Evolutionary conservation across 768 basidiomycete species (phyloP), one percentile per base, ranked within the genome.

Genomic region (Suillus tomentosus): DNA sequence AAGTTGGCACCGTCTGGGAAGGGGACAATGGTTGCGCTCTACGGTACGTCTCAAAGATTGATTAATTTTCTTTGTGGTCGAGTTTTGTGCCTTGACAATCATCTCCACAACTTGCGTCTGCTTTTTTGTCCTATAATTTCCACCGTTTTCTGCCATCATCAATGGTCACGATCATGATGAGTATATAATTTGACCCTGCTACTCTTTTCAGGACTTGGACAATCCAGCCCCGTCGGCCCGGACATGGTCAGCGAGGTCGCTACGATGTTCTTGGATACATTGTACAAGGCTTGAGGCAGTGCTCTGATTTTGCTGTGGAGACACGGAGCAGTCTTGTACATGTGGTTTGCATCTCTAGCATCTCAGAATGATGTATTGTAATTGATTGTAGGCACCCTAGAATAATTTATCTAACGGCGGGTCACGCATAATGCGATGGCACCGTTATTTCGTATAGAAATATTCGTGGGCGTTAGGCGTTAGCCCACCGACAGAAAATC

Each of bases 1-100:
- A 92, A 88, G 73, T 64, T 78, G 36, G 31, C 61, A 5, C 88
- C 91, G 0, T 79, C 80, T 37, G 89, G 90, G 7, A 85, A 89
- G 70, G 96, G 96, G 9, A 86, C 86, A 37, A 96, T 98, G 95
- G 94, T 97, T 4, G 84, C 89, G 15, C 73, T 99, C 14, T 99
- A 97, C 71, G 95, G 95, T 95, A 64, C 62, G 51, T 53, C 27
- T 19, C 31, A 53, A 31, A 31, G 15, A 50, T 53, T 17, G 86
- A 27, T 79, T 15, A 31, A 58, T 22, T 15, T 45, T 61, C 31
- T 40, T 37, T 19, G 10, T 50, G 45, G 1, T 22, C 10, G 15
- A 39, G 15, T 39, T 15, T 9, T 5, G 14, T 22, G 22, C 37
- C 55, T 3, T 11, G 1, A 22, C 3, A 9, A 15, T 34, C 36